Evolutionary conservation across 2,329 filamentous ascomycete genomes (phyloP).

Genomic region (Exophiala oligosperma): DNA sequence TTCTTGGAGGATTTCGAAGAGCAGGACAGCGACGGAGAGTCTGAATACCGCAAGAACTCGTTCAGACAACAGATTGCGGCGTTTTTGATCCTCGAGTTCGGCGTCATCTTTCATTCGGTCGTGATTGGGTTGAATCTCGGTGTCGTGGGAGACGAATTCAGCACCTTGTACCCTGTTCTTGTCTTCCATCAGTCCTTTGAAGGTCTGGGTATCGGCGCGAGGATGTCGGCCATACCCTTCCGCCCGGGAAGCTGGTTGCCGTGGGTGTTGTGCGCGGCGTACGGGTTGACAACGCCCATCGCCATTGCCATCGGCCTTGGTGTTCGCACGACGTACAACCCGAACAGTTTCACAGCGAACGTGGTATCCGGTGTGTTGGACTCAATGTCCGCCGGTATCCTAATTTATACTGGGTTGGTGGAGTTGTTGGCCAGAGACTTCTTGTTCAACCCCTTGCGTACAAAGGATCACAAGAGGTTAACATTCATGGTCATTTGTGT

Average conservation of each 20-base stretch:
- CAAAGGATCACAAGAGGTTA: constrained; percentile 39
- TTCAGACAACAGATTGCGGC: constrained; percentile 44
- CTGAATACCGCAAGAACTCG: constrained; percentile 31
- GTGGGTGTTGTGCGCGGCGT: constrained; percentile 50
- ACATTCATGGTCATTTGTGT: constrained; percentile 46
- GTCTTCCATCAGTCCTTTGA: constrained; percentile 66
- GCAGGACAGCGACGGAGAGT: constrained; percentile 8
- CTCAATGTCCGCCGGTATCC: constrained; percentile 49
- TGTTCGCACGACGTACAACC: constrained; percentile 45
- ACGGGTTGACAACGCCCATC: constrained; percentile 55
- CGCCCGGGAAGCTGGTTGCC: constrained; percentile 47
- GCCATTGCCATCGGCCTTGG: constrained; percentile 53
- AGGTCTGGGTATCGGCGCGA: constrained; percentile 62
- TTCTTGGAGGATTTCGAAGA: not conserved
- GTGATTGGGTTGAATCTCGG: constrained; percentile 65
- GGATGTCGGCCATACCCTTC: constrained; percentile 59
- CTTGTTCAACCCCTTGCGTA: constrained; percentile 50
- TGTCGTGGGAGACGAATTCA: constrained; percentile 58
- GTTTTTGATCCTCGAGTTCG: constrained; percentile 56
- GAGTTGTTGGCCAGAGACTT: constrained; percentile 53
- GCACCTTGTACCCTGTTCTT: constrained; percentile 59
- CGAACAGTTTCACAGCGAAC: constrained; percentile 43
- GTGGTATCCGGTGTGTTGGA: constrained; percentile 50
- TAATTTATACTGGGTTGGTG: constrained; percentile 53
- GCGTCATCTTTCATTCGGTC: constrained; percentile 64